A percentile compares a stretch with the other conserved stretches of the same genome.
Evolutionary conservation across 306 rosid genomes (phyloP).

Genomic region (Carpinus viminea): DNA sequence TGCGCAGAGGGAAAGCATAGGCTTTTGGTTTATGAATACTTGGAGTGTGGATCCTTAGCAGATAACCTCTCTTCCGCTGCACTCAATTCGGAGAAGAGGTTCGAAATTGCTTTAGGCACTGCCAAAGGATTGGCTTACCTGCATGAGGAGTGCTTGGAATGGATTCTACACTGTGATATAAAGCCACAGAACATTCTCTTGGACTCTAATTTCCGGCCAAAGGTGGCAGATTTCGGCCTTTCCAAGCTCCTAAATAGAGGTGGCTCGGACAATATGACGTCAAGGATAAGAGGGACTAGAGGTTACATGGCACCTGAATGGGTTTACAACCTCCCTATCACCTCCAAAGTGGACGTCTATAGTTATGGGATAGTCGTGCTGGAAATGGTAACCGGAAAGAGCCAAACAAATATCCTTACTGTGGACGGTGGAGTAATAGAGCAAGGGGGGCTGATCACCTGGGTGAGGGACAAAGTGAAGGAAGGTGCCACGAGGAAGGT

Average conservation of each 20-base stretch:
- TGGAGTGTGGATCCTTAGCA: too few species aligned
- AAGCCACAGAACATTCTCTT: constrained; percentile 41
- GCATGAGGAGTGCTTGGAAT: constrained; percentile 47
- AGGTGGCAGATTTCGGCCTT: constrained; percentile 42
- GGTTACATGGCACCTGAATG: constrained; percentile 43
- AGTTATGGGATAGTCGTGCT: constrained; percentile 39
- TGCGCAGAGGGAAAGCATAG: too few species aligned
- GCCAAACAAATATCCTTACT: background rate
- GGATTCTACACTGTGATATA: constrained; percentile 43
- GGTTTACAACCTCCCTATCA: constrained; percentile 34
- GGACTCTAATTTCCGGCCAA: constrained; percentile 24
- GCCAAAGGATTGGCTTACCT: constrained; percentile 47
- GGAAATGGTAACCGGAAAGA: constrained; percentile 38
- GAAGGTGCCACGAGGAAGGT: background rate
- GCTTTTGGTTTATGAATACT: too few species aligned
- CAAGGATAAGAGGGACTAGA: constrained; percentile 34
- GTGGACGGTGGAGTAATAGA: background rate
- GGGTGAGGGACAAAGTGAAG: constrained; percentile 21
- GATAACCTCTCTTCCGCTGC: constrained; percentile 3
- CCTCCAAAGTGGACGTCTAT: constrained; percentile 45
- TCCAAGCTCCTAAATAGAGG: constrained; percentile 32
- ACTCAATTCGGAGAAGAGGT: constrained; percentile 35
- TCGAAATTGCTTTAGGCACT: constrained; percentile 31
- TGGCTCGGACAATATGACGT: constrained; percentile 10
- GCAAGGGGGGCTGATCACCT: constrained; percentile 12